Percentiles rank a stretch among this genome's conserved stretches.
Conservation (phyloP, 176 grass and related monocot species). For the Ampelocalamus luodianensis region DNA sequence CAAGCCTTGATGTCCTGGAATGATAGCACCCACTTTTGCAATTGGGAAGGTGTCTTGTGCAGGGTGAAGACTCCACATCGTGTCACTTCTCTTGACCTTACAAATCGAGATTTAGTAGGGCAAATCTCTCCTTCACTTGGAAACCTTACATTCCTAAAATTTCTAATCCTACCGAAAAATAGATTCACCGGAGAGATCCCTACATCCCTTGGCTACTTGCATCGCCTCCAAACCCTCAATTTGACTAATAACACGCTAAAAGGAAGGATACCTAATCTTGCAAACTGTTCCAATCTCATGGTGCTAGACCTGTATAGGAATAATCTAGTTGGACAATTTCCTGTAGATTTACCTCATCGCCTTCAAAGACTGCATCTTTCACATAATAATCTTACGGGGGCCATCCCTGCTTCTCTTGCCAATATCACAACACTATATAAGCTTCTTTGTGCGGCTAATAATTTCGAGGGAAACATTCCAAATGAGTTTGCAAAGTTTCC, state of each 20-base stretch:
- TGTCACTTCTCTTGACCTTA: constrained; percentile 40
- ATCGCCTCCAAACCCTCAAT: not conserved
- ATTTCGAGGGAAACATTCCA: not conserved
- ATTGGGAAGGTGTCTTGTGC: constrained; percentile 42
- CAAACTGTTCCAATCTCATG: not conserved
- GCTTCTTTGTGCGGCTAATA: too few relatives aligned
- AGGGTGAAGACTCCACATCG: not conserved
- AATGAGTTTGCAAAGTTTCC: not conserved
- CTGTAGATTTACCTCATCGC: not conserved
- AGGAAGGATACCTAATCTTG: not conserved
- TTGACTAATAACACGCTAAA: not conserved
- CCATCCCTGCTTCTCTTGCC: too few relatives aligned
- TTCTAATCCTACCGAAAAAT: not conserved
- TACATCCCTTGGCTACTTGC: not conserved
- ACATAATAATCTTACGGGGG: too few relatives aligned
- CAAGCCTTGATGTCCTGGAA: constrained; percentile 53
- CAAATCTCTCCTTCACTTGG: constrained; percentile 43
- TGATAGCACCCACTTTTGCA: constrained; percentile 41
- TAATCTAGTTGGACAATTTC: not conserved
- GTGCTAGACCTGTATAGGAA: not conserved
- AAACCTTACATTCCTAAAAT: constrained; percentile 32
- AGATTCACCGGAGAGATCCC: not conserved
- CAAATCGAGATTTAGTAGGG: constrained; percentile 22
- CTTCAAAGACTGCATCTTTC: too few relatives aligned
- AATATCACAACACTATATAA: too few relatives aligned